A percentile compares a stretch with the other conserved stretches of the same genome.
phyloP scores from a whole-genome alignment of 768 basidiomycete species.

The Dictyophora rubrovolvata region DNA sequence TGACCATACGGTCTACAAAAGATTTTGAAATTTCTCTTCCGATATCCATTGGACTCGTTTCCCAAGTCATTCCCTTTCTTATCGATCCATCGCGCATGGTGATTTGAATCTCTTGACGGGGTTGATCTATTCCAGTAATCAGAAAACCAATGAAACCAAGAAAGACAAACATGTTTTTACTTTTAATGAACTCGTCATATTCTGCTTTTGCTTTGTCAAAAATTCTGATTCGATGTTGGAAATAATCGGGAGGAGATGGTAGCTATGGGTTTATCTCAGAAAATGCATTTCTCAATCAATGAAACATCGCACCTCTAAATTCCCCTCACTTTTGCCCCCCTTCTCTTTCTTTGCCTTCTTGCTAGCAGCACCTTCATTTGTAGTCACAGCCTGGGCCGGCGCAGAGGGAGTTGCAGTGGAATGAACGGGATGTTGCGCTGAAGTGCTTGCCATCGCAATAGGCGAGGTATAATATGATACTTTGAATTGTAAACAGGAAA shows the following conservation, averaged over 20 bases:
- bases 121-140: conserved; percentile 43
- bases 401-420: background rate
- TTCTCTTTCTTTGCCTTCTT: conserved; percentile 5
- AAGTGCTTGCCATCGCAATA: conserved; percentile 4
- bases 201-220: conserved; percentile 82
- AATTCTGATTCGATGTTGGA: conserved; percentile 82
- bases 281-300: background rate
- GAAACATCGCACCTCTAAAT: conserved; percentile 1
- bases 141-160: background rate
- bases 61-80: conserved; percentile 82
- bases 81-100: conserved; percentile 82
- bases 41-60: conserved; percentile 86
- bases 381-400: background rate
- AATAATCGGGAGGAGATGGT: conserved; percentile 74
- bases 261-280: conserved; percentile 33
- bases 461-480: conserved; percentile 1
- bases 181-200: conserved; percentile 69
- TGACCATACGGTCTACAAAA: conserved; percentile 81
- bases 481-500: background rate
- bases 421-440: conserved; percentile 1
- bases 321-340: background rate
- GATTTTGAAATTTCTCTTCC: conserved; percentile 83
- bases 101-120: conserved; percentile 72
- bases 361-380: background rate
- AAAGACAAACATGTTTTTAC: conserved; percentile 27